Evolutionary conservation across 495 filamentous ascomycete species (phyloP).

Genomic region (Podospora appendiculata): DNA sequence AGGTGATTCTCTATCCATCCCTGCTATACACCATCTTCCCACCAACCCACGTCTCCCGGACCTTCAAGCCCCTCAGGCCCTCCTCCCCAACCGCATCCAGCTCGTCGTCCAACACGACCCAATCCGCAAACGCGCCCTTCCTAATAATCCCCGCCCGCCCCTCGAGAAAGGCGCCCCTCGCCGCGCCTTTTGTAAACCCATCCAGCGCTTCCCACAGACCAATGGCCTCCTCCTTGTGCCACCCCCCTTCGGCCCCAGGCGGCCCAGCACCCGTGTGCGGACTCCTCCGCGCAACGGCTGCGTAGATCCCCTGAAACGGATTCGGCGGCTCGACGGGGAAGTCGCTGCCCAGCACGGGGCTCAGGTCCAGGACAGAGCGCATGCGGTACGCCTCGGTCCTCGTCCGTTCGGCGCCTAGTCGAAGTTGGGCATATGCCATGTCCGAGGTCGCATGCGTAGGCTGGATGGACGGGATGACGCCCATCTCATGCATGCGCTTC

Average conservation of each 20-base stretch:
- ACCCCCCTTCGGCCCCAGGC: constrained; percentile 37
- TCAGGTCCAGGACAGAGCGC: constrained; percentile 37
- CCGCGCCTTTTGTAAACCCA: constrained; percentile 45
- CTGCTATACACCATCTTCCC: constrained; percentile 37
- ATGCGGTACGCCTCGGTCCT: constrained; percentile 49
- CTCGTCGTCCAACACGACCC: constrained; percentile 51
- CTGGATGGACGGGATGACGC: constrained; percentile 59
- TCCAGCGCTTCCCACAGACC: constrained; percentile 43
- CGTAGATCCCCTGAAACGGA: constrained; percentile 54
- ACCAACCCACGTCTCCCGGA: constrained; percentile 58
- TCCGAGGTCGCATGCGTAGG: constrained; percentile 62
- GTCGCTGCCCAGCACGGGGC: constrained; percentile 50
- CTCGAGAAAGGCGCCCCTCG: constrained; percentile 43
- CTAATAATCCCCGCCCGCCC: constrained; percentile 44
- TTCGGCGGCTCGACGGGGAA: constrained; percentile 59
- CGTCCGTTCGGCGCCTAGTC: constrained; percentile 45
- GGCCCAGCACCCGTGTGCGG: constrained; percentile 42
- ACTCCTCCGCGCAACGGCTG: constrained; percentile 47
- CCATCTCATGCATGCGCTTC: constrained; percentile 38
- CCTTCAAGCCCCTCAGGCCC: constrained; percentile 38
- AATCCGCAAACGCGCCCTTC: constrained; percentile 51
- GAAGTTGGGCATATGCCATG: constrained; percentile 47
- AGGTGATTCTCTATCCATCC: constrained; percentile 6
- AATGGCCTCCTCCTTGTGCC: constrained; percentile 46
- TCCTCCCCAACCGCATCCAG: constrained; percentile 30